Evolutionary conservation across 495 filamentous ascomycete species (phyloP).

Genomic region (Hypoxylon subgilvum): DNA sequence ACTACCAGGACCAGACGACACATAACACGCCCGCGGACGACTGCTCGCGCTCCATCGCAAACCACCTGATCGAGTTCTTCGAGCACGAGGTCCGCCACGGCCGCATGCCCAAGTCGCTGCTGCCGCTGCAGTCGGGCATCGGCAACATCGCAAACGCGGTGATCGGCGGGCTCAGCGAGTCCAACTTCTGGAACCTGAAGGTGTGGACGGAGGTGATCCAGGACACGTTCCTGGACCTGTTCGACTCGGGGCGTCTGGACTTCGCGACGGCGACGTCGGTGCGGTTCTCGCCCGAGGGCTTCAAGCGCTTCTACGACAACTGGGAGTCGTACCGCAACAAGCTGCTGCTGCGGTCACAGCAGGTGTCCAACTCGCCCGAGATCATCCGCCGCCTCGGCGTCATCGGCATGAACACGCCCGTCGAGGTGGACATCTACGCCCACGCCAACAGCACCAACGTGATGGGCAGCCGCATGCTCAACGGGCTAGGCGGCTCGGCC

Average conservation of each 20-base stretch:
- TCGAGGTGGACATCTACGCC: conserved; percentile 93
- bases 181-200: conserved; percentile 84
- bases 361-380: conserved; percentile 91
- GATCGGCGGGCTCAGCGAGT: conserved; percentile 80
- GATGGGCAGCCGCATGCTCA: conserved; percentile 89
- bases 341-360: conserved; percentile 84
- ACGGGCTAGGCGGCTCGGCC: conserved; percentile 86
- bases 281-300: conserved; percentile 89
- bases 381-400: conserved; percentile 88
- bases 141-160: conserved; percentile 96
- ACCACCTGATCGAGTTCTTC: conserved; percentile 85
- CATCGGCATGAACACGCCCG: conserved; percentile 95
- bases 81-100: conserved; percentile 77
- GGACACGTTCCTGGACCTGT: conserved; percentile 91
- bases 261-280: conserved; percentile 92
- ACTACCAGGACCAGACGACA: conserved; percentile 81
- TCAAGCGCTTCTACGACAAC: conserved; percentile 88
- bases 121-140: conserved; percentile 88
- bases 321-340: conserved; percentile 83
- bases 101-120: conserved; percentile 75
- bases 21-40: conserved; percentile 80
- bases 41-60: conserved; percentile 72
- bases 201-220: conserved; percentile 96
- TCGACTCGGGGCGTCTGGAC: conserved; percentile 87
- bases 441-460: conserved; percentile 93